These are phyloP conservation scores for Vicia sativa DNA, from an alignment of 306 rosid species.

Conservation along the genomic window DNA sequence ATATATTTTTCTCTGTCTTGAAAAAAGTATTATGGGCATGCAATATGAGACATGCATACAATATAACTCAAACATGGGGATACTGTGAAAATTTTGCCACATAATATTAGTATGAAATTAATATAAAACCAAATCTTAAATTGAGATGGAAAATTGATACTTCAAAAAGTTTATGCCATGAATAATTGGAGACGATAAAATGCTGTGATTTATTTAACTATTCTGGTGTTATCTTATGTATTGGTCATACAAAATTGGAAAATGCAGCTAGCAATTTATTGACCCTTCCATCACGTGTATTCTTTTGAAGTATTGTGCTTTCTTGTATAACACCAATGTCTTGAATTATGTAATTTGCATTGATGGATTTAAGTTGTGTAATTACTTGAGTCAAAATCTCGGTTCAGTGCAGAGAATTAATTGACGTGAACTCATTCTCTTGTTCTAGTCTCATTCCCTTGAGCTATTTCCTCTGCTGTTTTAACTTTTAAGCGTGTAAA, in stretches of 20 bases:
- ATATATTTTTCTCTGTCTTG: not conserved
- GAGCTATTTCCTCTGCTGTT: conserved; percentile 15
- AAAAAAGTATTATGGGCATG: too few species aligned
- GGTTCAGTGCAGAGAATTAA: conserved; percentile 6
- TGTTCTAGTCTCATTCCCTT: conserved; percentile 7
- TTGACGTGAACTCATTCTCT: conserved; percentile 6
- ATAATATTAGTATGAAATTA: too few species aligned
- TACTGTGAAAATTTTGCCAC: not conserved
- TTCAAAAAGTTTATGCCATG: too few species aligned
- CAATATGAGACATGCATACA: not conserved
- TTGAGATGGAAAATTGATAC: too few species aligned
- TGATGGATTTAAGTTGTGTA: conserved; percentile 5
- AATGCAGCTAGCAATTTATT: not conserved
- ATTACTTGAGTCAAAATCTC: conserved; percentile 24
- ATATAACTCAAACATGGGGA: not conserved
- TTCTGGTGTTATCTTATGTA: not conserved
- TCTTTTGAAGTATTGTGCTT: not conserved
- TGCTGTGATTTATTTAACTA: conserved; percentile 1
- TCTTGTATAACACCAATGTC: not conserved
- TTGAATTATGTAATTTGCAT: conserved; percentile 4
- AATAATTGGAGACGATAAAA: not conserved
- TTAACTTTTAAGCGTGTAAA: not conserved
- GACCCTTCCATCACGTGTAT: not conserved
- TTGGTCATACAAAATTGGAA: not conserved
- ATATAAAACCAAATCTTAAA: too few species aligned